Evolutionary conservation across 2,329 filamentous ascomycete genomes (phyloP).

Genomic region (Thermochaetoides dissita): DNA sequence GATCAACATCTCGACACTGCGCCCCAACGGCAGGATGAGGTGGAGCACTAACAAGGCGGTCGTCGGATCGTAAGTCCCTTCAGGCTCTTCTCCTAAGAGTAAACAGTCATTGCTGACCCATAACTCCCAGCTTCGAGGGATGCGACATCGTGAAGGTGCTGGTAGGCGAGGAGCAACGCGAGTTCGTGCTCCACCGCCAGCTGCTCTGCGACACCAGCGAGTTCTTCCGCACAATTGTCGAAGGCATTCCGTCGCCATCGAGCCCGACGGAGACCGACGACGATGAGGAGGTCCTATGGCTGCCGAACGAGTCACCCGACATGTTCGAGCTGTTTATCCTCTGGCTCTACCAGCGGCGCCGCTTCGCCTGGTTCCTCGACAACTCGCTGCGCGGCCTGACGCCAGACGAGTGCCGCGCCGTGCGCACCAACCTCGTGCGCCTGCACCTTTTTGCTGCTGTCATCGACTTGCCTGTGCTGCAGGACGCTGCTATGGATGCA

Average conservation of each 20-base stretch:
- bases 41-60: constrained; percentile 9
- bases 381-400: constrained; percentile 19
- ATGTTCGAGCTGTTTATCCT: constrained; percentile 41
- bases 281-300: constrained; percentile 19
- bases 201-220: constrained; percentile 32
- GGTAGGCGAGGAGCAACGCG: constrained; percentile 19
- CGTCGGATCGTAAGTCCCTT: constrained; percentile 11
- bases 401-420: constrained; percentile 14
- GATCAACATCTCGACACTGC: background rate
- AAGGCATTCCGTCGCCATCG: constrained; percentile 18
- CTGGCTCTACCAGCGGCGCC: constrained; percentile 33
- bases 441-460: constrained; percentile 44
- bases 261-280: constrained; percentile 6
- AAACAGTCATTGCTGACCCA: background rate
- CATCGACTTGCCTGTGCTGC: constrained; percentile 34
- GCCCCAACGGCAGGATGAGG: constrained; percentile 8
- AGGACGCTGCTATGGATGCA: constrained; percentile 44
- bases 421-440: constrained; percentile 43
- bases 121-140: constrained; percentile 8
- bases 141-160: constrained; percentile 18
- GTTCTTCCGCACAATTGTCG: constrained; percentile 35
- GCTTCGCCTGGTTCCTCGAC: constrained; percentile 31
- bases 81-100: no score
- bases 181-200: constrained; percentile 21
- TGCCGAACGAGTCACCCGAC: constrained; percentile 32